Base-by-base conservation (phyloP, 2,329 filamentous ascomycete species). In the Fonsecaea pugnacius region DNA sequence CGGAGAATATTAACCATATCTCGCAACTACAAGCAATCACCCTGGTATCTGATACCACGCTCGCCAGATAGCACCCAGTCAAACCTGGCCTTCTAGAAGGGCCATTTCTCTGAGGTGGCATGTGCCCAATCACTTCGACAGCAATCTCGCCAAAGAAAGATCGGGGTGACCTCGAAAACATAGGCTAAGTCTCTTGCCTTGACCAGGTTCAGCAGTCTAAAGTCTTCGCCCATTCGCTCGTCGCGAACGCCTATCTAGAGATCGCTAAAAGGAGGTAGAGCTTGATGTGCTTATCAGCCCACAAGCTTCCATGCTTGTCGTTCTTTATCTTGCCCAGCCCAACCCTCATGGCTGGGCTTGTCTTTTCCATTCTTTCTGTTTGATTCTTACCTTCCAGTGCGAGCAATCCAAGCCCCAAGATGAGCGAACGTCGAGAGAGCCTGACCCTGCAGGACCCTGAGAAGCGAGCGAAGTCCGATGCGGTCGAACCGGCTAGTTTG, bases 351-450 rank as follows among this genome's bases (percentile, higher is more conserved):
- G n/a, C 33, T 36, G 51, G 7, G 12, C 51, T 27, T 21, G 18
- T 58, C 55, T 12, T 27, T 27, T 58, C 36, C 55, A 43, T 16
- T 9, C 27, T 33, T 24, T 53, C 27, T 40, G 27, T 30, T 40
- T 16, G 21, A 43, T 58, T 58, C 46, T 35, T 32, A 40, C 36
- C 35, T 36, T 27, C 27, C 10, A 58, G 30, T 38, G 27, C 24
- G 21, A 46, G 8, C 18, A 32, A n/a, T 43, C 24, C 35, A 43
- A 27, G 4, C 32, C 30, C 38, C 55, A 58, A 58, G 21, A 60
- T 60, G 57, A 60, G 55, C n/a, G 36, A 24, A 21, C 35, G 55
- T 9, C 35, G 36, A 48, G 55, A 58, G 27, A 58, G 55, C 48
- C 55, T 58, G 5, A 48, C 18, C 8, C 24, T 58, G 10, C 33